phyloP scores from a whole-genome alignment of 2,329 filamentous ascomycete species.

The Aspergillus latus region DNA sequence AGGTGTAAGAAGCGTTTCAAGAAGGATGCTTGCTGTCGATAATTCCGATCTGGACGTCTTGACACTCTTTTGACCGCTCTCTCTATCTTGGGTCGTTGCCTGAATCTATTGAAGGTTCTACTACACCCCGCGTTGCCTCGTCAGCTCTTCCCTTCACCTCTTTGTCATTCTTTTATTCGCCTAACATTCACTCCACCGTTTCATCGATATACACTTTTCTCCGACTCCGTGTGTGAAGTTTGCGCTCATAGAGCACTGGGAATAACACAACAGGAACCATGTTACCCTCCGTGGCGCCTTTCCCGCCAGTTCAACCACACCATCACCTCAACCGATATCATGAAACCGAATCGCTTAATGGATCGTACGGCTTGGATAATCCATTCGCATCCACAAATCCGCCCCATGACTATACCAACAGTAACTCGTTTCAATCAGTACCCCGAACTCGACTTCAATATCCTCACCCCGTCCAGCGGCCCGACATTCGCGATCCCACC shows the following conservation, averaged over 20 bases:
- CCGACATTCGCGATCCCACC: conserved; percentile 30
- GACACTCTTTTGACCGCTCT: conserved; percentile 23
- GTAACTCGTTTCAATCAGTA: conserved; percentile 28
- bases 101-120: conserved; percentile 12
- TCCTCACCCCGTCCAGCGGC: conserved; percentile 42
- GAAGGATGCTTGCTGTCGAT: conserved; percentile 42
- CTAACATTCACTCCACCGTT: not conserved
- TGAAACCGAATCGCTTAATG: conserved; percentile 30
- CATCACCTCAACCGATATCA: conserved; percentile 38
- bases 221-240: not conserved
- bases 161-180: conserved; percentile 5
- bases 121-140: conserved; percentile 11
- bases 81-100: conserved; percentile 19
- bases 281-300: conserved; percentile 50
- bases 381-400: conserved; percentile 24
- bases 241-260: conserved; percentile 13
- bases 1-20: conserved; percentile 47
- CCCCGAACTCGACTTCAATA: conserved; percentile 38
- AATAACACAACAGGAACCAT: conserved; percentile 30
- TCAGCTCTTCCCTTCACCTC: conserved; percentile 18
- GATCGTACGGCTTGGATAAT: conserved; percentile 34
- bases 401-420: conserved; percentile 30
- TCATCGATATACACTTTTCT: not conserved
- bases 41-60: conserved; percentile 27
- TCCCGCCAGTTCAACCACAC: conserved; percentile 45